Base-by-base conservation (phyloP, 192 early-diverging fungal species). In the Coemansia sp. region DNA sequence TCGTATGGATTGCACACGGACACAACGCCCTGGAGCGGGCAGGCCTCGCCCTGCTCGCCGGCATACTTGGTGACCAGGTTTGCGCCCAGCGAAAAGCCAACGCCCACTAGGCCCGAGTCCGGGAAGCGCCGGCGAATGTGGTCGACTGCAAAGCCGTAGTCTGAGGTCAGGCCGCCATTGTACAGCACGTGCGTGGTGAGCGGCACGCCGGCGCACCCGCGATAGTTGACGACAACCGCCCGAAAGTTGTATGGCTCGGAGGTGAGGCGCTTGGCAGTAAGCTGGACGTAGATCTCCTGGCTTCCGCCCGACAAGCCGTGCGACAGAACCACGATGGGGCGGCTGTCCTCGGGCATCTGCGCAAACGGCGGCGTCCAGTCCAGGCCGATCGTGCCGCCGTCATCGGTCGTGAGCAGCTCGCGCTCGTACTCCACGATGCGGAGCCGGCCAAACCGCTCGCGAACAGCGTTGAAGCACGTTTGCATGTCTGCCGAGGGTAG, bases 251-350 rank as follows among this genome's bases (percentile, higher is more conserved):
- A 75, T 13, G 80, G 82, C 30, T 64, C 55, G 12, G 57, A 41
- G 0, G 76, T 83, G 44, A 88, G 72, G 31, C 60, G 59, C 48
- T 81, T 70, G 26, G 88, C 76, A 11, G 94, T 54, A 7, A 80
- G 74, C 18, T 84, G 83, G 26, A 98, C 84, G 51, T 98, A 98
- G 2, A 79, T 79, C 64, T 96, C 92, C 65, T 89, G 84, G 32
- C 85, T 89, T 25, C 91, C 91, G 35, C 95, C 95, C 5, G 92
- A 93, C 49, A 98, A 62, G 20, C 95, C 92, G 60, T 95, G 95
- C 11, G 88, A 70, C 31, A 92, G 74, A 5, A 98, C 75, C 28
- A 95, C 60, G 22, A 84, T 88, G 1, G 91, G 90, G 11, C 81
- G 83, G 46, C 70, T 64, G 40, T 79, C 77, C 2, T 72, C 60